Conservation (phyloP, 169 alveolate species). For the Babesia gibsoni region DNA sequence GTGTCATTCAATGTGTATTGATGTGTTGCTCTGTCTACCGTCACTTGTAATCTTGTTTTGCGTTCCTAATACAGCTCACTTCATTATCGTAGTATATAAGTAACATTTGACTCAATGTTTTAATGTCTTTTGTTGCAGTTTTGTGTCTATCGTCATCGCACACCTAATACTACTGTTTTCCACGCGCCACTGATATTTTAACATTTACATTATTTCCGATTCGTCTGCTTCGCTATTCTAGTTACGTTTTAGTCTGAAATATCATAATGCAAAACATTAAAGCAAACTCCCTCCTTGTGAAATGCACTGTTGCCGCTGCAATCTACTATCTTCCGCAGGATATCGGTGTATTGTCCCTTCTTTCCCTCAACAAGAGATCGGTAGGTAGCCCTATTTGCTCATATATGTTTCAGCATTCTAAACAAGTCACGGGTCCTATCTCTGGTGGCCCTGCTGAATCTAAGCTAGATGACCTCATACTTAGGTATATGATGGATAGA, state of each 20-base stretch:
- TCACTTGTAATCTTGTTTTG: neutral
- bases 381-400: conserved; percentile 6
- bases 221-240: neutral
- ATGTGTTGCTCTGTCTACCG: no score
- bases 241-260: neutral
- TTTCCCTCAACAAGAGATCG: conserved; percentile 48
- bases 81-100: neutral
- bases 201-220: neutral
- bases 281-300: conserved; percentile 43
- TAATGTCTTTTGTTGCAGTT: neutral
- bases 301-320: conserved; percentile 55
- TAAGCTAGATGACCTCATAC: conserved; percentile 14
- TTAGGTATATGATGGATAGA: conserved; percentile 42
- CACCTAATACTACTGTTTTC: neutral
- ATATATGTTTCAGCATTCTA: conserved; percentile 2
- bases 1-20: no score
- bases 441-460: conserved; percentile 18
- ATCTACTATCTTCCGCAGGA: conserved; percentile 62
- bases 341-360: conserved; percentile 31
- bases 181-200: no score
- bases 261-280: conserved; percentile 11
- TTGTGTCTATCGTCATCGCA: neutral
- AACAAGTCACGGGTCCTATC: conserved; percentile 25
- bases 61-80: neutral
- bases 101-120: neutral